phyloP scores from a whole-genome alignment of 441 rosid species.

The Euphorbia celastroides region DNA sequence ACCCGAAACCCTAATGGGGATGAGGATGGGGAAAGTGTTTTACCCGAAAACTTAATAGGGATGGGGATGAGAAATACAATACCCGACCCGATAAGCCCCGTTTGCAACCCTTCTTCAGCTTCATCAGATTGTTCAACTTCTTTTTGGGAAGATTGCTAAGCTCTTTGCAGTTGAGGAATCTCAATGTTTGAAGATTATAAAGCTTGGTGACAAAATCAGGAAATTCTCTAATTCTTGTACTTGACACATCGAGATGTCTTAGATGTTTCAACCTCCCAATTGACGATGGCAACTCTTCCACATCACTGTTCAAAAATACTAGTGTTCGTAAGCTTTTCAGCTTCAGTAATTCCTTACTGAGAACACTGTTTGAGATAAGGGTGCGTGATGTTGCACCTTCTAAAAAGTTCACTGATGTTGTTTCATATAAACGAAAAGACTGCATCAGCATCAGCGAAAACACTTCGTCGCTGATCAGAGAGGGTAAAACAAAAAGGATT shows the following conservation, averaged over 20 bases:
- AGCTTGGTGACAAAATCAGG: not conserved
- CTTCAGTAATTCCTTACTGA: not conserved
- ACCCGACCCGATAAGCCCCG: too few species aligned
- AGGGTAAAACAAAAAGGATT: too few species aligned
- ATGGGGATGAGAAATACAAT: too few species aligned
- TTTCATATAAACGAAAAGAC: not conserved
- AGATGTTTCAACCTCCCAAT: not conserved
- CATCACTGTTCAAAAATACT: not conserved
- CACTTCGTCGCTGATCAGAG: too few species aligned
- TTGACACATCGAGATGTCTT: not conserved
- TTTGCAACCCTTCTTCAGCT: too few species aligned
- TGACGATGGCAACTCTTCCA: not conserved
- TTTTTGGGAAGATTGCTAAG: not conserved
- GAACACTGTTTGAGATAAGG: not conserved
- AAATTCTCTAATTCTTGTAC: not conserved
- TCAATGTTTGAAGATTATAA: not conserved
- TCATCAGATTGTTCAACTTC: not conserved
- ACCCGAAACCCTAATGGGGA: too few species aligned
- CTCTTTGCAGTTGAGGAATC: not conserved
- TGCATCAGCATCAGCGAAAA: too few species aligned
- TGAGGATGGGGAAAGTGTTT: too few species aligned
- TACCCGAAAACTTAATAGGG: too few species aligned
- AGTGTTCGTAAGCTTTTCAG: slow-evolving; percentile 20
- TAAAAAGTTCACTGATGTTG: not conserved
- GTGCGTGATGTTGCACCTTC: not conserved